Percentiles rank a stretch among this genome's conserved stretches.
Conservation (phyloP, 257 asterid genomes). For the Paraleonurus japonicus region DNA sequence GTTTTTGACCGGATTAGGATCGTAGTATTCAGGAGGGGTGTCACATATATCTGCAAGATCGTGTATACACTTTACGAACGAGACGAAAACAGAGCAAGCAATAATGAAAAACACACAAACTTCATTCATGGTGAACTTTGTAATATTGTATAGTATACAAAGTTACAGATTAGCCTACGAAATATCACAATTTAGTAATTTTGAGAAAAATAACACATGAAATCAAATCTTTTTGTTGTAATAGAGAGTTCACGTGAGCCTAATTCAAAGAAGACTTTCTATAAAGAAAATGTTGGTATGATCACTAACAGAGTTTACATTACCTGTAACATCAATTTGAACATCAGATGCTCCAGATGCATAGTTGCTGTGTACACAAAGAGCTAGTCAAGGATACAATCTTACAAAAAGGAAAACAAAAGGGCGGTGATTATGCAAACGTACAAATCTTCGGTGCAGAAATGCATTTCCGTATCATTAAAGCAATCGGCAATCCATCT, state of each 20-base stretch:
- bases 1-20: conserved; percentile 42
- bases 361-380: conserved; percentile 41
- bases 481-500: conserved; percentile 83
- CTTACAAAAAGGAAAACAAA: neutral
- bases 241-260: too few relatives aligned
- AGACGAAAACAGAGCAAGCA: neutral
- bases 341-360: conserved; percentile 51
- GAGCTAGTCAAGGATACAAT: conserved; percentile 9
- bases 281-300: neutral
- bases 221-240: too few relatives aligned
- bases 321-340: conserved; percentile 59
- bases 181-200: too few relatives aligned
- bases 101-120: neutral
- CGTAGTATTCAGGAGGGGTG: conserved; percentile 36
- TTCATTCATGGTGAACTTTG: too few relatives aligned
- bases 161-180: too few relatives aligned
- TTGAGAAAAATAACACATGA: too few relatives aligned
- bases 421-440: conserved; percentile 24
- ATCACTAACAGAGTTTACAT: neutral
- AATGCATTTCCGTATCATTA: conserved; percentile 44
- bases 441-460: conserved; percentile 51
- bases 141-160: too few relatives aligned
- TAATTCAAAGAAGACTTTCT: too few relatives aligned
- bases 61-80: neutral
- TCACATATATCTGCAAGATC: conserved; percentile 55